These are phyloP conservation scores for Daldinia grandis DNA, from an alignment of 495 filamentous ascomycete species.

Conservation along the genomic window DNA sequence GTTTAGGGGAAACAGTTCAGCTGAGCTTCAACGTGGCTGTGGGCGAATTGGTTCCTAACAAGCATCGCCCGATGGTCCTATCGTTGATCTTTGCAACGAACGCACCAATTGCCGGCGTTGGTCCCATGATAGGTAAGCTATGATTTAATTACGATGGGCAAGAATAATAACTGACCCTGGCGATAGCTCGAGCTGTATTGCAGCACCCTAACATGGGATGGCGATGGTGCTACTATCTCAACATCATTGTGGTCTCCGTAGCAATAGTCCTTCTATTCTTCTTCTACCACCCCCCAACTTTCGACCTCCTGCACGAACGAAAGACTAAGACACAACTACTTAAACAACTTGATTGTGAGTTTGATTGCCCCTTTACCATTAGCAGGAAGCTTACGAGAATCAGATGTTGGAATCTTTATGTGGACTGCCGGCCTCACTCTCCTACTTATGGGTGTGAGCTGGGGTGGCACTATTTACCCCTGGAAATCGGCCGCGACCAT, in stretches of 20 bases:
- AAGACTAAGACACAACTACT: constrained; percentile 46
- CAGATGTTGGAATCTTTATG: constrained; percentile 46
- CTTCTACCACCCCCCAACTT: constrained; percentile 53
- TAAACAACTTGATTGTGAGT: constrained; percentile 55
- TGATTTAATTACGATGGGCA: not conserved
- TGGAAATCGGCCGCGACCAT: constrained; percentile 60
- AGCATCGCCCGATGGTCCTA: constrained; percentile 47
- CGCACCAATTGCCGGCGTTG: constrained; percentile 54
- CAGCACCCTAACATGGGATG: constrained; percentile 50
- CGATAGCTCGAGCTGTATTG: constrained; percentile 46
- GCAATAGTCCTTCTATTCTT: constrained; percentile 51
- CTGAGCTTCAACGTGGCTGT: constrained; percentile 56
- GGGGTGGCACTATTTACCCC: constrained; percentile 59
- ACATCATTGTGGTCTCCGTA: constrained; percentile 51
- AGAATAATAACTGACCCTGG: constrained; percentile 7
- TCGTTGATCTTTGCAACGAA: constrained; percentile 52
- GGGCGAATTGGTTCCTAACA: constrained; percentile 58
- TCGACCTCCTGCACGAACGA: constrained; percentile 44
- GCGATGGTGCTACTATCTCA: constrained; percentile 58
- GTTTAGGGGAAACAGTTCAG: constrained; percentile 50
- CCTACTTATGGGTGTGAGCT: constrained; percentile 59
- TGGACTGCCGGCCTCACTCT: constrained; percentile 56
- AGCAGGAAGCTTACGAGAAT: constrained; percentile 1
- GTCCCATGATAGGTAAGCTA: constrained; percentile 47
- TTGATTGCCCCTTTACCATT: not conserved